Conservation (phyloP, 495 filamentous ascomycete genomes). For the Xylaria longipes region DNA sequence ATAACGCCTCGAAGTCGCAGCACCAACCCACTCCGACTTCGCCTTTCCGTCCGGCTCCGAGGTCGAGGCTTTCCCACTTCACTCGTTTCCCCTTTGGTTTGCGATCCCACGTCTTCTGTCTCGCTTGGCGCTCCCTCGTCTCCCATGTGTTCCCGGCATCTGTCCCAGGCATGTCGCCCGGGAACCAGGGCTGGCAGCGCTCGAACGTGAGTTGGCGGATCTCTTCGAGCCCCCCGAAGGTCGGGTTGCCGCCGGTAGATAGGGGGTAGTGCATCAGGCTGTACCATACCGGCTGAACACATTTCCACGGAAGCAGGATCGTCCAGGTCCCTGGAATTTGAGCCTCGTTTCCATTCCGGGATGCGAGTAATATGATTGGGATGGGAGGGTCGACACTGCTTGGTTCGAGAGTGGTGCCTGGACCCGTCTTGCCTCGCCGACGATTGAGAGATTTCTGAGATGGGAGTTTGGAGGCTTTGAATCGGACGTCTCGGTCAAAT, state of each 20-base stretch:
- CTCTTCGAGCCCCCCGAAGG: conserved; percentile 84
- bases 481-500: conserved; percentile 72
- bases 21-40: conserved; percentile 85
- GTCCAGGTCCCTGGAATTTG: conserved; percentile 77
- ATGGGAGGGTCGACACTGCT: conserved; percentile 77
- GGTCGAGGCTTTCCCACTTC: conserved; percentile 76
- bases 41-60: conserved; percentile 77
- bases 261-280: conserved; percentile 84
- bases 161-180: conserved; percentile 85
- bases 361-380: conserved; percentile 75
- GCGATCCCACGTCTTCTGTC: conserved; percentile 74
- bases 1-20: conserved; percentile 83
- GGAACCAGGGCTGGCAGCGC: conserved; percentile 81
- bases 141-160: conserved; percentile 82
- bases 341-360: conserved; percentile 52
- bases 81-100: conserved; percentile 82
- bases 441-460: conserved; percentile 87
- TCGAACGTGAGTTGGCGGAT: conserved; percentile 84
- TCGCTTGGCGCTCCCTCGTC: conserved; percentile 63
- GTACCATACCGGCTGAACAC: conserved; percentile 86
- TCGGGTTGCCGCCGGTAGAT: conserved; percentile 76
- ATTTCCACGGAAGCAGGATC: conserved; percentile 89
- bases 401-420: conserved; percentile 67
- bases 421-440: conserved; percentile 71
- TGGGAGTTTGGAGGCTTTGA: conserved; percentile 65